A percentile compares a stretch with the other conserved stretches of the same genome.
These are phyloP conservation scores for Chenopodium formosanum DNA, from an alignment of 148 eudicot species.

Conservation along the genomic window DNA sequence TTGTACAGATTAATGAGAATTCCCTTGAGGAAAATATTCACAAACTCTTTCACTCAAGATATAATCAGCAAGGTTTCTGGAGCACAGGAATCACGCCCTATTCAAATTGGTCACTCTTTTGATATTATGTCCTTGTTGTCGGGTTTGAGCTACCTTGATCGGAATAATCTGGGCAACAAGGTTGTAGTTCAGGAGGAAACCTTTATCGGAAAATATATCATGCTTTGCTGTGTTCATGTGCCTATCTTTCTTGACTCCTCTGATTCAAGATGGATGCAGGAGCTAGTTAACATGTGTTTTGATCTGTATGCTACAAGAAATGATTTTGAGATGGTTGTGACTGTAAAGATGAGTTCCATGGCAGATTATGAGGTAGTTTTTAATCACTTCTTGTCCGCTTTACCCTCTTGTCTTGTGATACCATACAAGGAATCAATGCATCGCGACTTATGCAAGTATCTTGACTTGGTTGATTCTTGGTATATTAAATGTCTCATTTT, in stretches of 20 bases:
- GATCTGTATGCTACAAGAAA: neutral
- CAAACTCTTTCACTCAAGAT: too few relatives aligned
- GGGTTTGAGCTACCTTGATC: neutral
- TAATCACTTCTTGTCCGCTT: neutral
- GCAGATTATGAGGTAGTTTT: neutral
- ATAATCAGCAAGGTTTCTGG: neutral
- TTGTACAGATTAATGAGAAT: too few relatives aligned
- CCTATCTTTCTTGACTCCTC: neutral
- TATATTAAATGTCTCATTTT: neutral
- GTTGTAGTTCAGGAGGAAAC: neutral
- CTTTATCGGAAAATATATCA: neutral
- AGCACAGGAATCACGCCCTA: neutral
- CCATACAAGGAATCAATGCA: neutral
- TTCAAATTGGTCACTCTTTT: neutral
- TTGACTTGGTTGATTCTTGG: neutral
- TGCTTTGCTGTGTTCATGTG: conserved; percentile 3
- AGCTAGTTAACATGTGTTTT: neutral
- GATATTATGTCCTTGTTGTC: neutral
- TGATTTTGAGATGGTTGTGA: neutral
- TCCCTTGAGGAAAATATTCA: too few relatives aligned
- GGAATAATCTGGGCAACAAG: neutral
- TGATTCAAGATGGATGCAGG: neutral
- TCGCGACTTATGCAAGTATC: neutral
- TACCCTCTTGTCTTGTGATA: neutral
- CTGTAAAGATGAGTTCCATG: neutral